A percentile compares a stretch with the other conserved stretches of the same genome.
Evolutionary conservation across 2,329 filamentous ascomycete genomes (phyloP).

Genomic region (Trichoderma sp.): DNA sequence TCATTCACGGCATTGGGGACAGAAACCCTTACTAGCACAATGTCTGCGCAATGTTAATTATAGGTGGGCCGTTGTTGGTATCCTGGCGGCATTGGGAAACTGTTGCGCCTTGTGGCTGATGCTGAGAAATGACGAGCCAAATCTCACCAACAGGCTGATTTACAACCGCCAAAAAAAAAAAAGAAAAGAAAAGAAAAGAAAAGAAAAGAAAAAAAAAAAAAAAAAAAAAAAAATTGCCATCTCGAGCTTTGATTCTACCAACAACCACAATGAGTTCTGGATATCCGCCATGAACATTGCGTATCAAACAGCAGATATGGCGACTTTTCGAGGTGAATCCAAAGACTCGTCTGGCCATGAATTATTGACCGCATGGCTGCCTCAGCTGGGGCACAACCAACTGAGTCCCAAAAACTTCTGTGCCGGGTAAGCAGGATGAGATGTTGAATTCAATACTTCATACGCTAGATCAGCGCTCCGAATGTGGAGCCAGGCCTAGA

Average conservation of each 20-base stretch:
- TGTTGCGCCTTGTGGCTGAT: not conserved
- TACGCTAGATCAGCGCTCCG: not conserved
- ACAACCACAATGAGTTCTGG: not conserved
- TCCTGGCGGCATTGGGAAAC: not conserved
- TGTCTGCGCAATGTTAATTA: not conserved
- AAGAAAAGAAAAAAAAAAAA: too few relatives aligned
- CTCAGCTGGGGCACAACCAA: not conserved
- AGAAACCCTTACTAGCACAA: not conserved
- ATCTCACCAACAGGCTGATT: not conserved
- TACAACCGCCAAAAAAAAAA: not conserved
- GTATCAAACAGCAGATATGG: not conserved
- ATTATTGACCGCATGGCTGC: fast-evolving
- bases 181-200: too few relatives aligned
- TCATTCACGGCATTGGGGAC: not conserved
- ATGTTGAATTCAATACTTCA: not conserved
- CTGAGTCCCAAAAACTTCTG: not conserved
- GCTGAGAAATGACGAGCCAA: not conserved
- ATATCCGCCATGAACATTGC: not conserved
- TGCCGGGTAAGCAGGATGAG: not conserved
- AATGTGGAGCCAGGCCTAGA: not conserved
- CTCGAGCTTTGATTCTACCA: not conserved
- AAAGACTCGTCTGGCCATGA: not conserved
- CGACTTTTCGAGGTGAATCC: not conserved
- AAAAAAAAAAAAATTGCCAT: too few relatives aligned
- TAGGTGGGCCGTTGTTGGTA: not conserved